Conservation (phyloP, 768 basidiomycete genomes). For the Termitomyces bulborhizus region DNA sequence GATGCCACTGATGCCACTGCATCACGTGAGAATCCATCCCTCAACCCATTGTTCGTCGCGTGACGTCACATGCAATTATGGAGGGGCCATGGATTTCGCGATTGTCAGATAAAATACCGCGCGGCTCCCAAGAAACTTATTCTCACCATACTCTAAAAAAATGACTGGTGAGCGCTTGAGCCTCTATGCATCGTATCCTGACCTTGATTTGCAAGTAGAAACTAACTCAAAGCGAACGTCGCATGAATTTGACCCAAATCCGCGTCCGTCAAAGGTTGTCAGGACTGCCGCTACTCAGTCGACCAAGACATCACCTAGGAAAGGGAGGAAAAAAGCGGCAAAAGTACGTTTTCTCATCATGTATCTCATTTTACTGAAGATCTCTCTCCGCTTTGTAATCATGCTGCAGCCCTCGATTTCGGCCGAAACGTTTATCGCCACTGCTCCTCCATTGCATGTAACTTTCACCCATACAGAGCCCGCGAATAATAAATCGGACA, state of each 20-base stretch:
- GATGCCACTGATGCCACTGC: not conserved
- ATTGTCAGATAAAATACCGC: not conserved
- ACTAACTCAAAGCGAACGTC: constrained; percentile 36
- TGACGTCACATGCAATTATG: constrained; percentile 14
- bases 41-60: constrained; percentile 5
- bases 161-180: not conserved
- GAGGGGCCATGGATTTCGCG: not conserved
- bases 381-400: constrained; percentile 1
- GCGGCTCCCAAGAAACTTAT: not conserved
- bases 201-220: constrained; percentile 13
- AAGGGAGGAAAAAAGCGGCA: constrained; percentile 40
- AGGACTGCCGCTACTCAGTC: constrained; percentile 37
- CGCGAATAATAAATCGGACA: constrained; percentile 28
- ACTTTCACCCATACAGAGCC: constrained; percentile 57
- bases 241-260: constrained; percentile 27
- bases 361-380: constrained; percentile 1
- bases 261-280: constrained; percentile 44
- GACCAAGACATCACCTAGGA: constrained; percentile 23
- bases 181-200: not conserved
- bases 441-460: constrained; percentile 64
- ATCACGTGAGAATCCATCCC: not conserved
- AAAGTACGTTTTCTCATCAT: constrained; percentile 31
- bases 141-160: not conserved
- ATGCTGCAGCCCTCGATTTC: constrained; percentile 36
- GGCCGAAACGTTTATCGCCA: constrained; percentile 50